Percentiles rank a stretch among this genome's conserved stretches.
phyloP scores from a whole-genome alignment of 2,329 filamentous ascomycete genomes.

The Aspergillus sp. region DNA sequence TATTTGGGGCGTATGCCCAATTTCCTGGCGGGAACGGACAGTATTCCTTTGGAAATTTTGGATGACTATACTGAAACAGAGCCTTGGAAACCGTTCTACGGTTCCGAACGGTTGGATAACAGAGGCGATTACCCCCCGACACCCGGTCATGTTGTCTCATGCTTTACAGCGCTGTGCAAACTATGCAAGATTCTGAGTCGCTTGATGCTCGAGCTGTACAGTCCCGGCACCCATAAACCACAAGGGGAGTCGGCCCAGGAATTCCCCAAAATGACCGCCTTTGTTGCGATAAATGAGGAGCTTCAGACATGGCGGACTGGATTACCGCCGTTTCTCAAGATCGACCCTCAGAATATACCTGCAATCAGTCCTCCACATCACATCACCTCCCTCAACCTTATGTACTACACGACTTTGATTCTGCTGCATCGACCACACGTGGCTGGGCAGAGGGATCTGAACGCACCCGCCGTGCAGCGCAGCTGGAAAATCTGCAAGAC shows the following conservation, averaged over 20 bases:
- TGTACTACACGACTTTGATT: constrained; percentile 46
- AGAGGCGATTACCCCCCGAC: constrained; percentile 13
- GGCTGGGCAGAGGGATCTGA: neutral
- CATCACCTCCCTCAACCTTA: constrained; percentile 37
- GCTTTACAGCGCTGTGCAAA: constrained; percentile 22
- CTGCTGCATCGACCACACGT: constrained; percentile 43
- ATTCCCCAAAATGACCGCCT: neutral
- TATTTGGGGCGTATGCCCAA: constrained; percentile 24
- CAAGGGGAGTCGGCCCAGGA: constrained; percentile 21
- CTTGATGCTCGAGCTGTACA: constrained; percentile 38
- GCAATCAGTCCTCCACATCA: constrained; percentile 33
- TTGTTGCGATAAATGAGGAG: constrained; percentile 32
- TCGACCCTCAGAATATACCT: constrained; percentile 24
- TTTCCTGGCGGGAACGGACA: constrained; percentile 14
- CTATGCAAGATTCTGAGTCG: constrained; percentile 43
- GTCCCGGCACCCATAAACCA: constrained; percentile 12
- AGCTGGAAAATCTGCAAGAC: constrained; percentile 13
- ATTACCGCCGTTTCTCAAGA: constrained; percentile 37
- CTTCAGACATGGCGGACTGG: constrained; percentile 35
- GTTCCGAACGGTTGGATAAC: constrained; percentile 9
- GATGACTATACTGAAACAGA: constrained; percentile 22
- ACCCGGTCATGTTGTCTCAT: constrained; percentile 21
- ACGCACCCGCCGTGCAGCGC: neutral
- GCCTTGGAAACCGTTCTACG: constrained; percentile 23
- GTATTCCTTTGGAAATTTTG: constrained; percentile 16